Evolutionary conservation across 1,284 basidiomycete genomes (phyloP), one percentile per base, ranked within the genome.

Genomic region (Irpex sp.): DNA sequence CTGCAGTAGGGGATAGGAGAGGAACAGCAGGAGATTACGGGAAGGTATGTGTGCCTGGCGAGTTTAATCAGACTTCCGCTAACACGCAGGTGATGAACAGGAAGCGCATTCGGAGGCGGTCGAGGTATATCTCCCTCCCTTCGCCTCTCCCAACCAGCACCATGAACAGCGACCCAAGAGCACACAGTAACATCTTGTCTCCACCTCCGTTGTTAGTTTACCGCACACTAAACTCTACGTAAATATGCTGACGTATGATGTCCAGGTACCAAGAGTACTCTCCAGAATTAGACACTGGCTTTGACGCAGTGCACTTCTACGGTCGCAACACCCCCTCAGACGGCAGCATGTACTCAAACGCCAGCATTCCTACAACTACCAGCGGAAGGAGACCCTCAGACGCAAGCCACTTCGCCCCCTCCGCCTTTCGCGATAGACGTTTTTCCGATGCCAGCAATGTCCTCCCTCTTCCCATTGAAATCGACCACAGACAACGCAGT

Each of bases 381-480:
- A 15, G 15, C 40, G 15, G 40, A 9, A 9, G 40, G 40, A 44
- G 40, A 44, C 40, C 49, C 49, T 51, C 49, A 51, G 49, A 19
- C 2, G 11, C 49, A 51, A 17, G 49, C 19, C 49, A 13, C 21
- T 13, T 36, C 17, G 9, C 54, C 8, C 54, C 17, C 21, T 34
- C 17, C n/a, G 54, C 54, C 13, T 26, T 56, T 26, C 54, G 34
- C 37, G 51, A 26, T 6, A 44, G 62, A 26, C 58, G 57, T 21
- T 63, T 19, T 37, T 63, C 62, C 3, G 37, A 40, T 5, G 62
- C 58, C 36, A 63, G 62, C 31, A 49, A 59, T 17, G 52, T 63
- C 58, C 57, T 63, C 21, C 57, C 57, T 15, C 44, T 58, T 49
- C 36, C 26, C 9, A 51, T 58, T 31, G 9, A 21, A 13, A n/a